Evolutionary conservation across 805 yeast species (phyloP).

Genomic region (Schizosaccharomyces octosporus): DNA sequence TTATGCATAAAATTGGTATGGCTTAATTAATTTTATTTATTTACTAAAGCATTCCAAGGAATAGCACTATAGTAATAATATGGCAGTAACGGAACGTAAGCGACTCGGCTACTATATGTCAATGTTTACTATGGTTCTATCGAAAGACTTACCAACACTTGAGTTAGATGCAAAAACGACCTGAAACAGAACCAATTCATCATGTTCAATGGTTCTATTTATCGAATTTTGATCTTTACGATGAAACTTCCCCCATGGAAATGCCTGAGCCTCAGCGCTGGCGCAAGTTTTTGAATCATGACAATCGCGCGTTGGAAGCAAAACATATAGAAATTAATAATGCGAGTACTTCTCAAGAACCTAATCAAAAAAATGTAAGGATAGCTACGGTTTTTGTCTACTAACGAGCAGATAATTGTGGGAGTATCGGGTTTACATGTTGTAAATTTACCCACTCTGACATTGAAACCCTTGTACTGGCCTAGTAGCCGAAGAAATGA

Average conservation of each 20-base stretch:
- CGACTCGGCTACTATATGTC: background rate
- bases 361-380: background rate
- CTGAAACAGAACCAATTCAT: background rate
- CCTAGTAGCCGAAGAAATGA: slow-evolving; percentile 9
- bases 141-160: background rate
- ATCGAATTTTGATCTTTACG: background rate
- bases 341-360: background rate
- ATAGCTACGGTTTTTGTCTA: background rate
- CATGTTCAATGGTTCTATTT: background rate
- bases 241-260: background rate
- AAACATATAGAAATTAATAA: background rate
- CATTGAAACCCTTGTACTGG: slow-evolving; percentile 18
- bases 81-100: too few relatives aligned
- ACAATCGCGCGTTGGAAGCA: background rate
- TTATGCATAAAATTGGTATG: too few relatives aligned
- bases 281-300: background rate
- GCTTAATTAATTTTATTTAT: too few relatives aligned
- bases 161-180: background rate
- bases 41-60: too few relatives aligned
- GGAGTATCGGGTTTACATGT: slow-evolving; percentile 8
- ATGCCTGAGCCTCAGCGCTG: background rate
- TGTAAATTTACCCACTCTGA: slow-evolving; percentile 6
- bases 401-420: slow-evolving; percentile 7
- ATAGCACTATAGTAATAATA: too few relatives aligned
- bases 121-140: background rate